These are phyloP conservation scores for Raphidocelis subcapitata DNA, from an alignment of 139 green algal species.

Conservation along the genomic window DNA sequence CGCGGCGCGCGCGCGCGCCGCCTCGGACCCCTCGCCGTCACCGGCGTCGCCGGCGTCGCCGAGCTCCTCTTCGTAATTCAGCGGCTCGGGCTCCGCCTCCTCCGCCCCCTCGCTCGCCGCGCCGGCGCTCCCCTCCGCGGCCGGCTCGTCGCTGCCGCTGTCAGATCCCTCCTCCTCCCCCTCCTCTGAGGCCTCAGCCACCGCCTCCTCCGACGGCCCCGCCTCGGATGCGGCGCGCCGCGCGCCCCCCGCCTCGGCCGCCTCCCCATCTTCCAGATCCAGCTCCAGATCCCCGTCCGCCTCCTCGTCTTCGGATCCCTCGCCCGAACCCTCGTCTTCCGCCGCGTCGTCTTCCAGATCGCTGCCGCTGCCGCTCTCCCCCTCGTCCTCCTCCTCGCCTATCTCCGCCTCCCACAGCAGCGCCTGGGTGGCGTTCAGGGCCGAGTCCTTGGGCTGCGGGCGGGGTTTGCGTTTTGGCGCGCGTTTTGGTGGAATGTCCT, in stretches of 20 bases:
- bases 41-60: background rate
- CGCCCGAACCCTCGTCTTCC: background rate
- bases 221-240: background rate
- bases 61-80: slow-evolving; percentile 20
- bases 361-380: too few relatives aligned
- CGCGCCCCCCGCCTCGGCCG: background rate
- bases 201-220: too few relatives aligned
- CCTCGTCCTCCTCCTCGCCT: too few relatives aligned
- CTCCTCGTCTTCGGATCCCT: background rate
- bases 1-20: background rate
- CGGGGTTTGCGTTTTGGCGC: too few relatives aligned
- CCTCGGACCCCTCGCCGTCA: too few relatives aligned
- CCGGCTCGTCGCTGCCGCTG: slow-evolving; percentile 1
- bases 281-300: slow-evolving; percentile 15
- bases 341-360: too few relatives aligned
- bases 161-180: background rate
- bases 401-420: too few relatives aligned
- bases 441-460: too few relatives aligned
- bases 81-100: slow-evolving; percentile 15
- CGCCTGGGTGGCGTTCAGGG: too few relatives aligned
- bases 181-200: slow-evolving; percentile 6
- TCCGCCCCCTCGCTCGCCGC: slow-evolving; percentile 1
- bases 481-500: too few relatives aligned
- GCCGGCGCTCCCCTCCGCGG: background rate
- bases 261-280: slow-evolving; percentile 11